phyloP scores from a whole-genome alignment of 106 monocot genomes.

The Amphibolis antarctica region DNA sequence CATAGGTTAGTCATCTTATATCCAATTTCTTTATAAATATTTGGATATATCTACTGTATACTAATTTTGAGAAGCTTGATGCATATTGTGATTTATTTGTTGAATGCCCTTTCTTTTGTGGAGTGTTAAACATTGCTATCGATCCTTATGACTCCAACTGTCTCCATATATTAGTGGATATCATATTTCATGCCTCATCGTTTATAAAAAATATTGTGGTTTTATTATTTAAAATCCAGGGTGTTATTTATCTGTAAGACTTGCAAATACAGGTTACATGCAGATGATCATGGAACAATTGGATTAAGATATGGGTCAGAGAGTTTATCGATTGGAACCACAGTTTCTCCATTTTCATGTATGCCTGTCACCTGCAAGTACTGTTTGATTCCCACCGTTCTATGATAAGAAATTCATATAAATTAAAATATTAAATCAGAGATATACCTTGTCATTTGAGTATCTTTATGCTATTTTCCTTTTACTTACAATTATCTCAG shows the following conservation, averaged over 20 bases:
- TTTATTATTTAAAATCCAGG: neutral
- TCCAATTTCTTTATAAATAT: neutral
- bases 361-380: conserved; percentile 10
- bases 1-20: conserved; percentile 31
- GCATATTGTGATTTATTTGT: neutral
- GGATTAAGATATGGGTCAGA: conserved; percentile 97
- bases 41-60: neutral
- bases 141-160: no score
- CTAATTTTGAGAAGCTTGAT: neutral
- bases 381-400: neutral
- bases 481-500: no score
- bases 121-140: no score
- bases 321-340: conserved; percentile 69
- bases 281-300: conserved; percentile 67
- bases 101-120: no score
- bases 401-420: neutral
- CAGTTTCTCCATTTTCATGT: conserved; percentile 77
- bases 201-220: no score
- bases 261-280: conserved; percentile 33
- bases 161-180: no score
- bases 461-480: no score
- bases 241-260: neutral
- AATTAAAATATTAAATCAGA: no score
- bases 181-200: no score
- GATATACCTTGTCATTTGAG: no score